A percentile compares a stretch with the other conserved stretches of the same genome.
These are phyloP conservation scores for Penicillium nucicola DNA, from an alignment of 495 filamentous ascomycete species.

Conservation along the genomic window DNA sequence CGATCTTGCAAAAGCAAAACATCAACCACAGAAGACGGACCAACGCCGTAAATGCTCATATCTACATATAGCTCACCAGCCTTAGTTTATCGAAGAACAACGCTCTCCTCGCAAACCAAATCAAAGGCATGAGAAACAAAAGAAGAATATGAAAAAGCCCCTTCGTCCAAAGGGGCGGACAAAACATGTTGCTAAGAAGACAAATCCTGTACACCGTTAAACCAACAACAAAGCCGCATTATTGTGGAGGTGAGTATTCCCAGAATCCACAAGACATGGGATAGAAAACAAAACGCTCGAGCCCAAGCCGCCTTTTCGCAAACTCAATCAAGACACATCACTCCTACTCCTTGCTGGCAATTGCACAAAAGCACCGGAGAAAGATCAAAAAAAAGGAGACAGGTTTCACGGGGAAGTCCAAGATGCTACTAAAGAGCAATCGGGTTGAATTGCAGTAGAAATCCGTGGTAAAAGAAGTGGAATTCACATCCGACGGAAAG, in stretches of 20 bases:
- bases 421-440: neutral
- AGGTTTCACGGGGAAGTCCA: constrained; percentile 9
- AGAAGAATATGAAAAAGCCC: constrained; percentile 17
- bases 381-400: constrained; percentile 15
- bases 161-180: constrained; percentile 4
- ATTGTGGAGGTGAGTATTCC: constrained; percentile 15
- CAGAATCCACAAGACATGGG: constrained; percentile 17
- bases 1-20: constrained; percentile 15
- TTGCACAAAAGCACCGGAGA: constrained; percentile 24
- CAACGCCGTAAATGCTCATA: constrained; percentile 48
- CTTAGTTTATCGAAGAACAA: constrained; percentile 39
- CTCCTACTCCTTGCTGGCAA: constrained; percentile 26
- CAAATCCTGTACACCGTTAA: constrained; percentile 33
- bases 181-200: constrained; percentile 18
- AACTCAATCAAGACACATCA: constrained; percentile 22
- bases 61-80: constrained; percentile 44
- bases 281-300: constrained; percentile 27
- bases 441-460: constrained; percentile 9
- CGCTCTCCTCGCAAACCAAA: constrained; percentile 30
- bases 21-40: constrained; percentile 23
- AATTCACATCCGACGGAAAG: constrained; percentile 16
- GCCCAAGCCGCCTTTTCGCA: constrained; percentile 31
- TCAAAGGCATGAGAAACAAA: constrained; percentile 12
- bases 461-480: constrained; percentile 13
- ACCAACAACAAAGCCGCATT: constrained; percentile 13